phyloP scores from a whole-genome alignment of 495 filamentous ascomycete genomes.

The Penicillium riverlandense region DNA sequence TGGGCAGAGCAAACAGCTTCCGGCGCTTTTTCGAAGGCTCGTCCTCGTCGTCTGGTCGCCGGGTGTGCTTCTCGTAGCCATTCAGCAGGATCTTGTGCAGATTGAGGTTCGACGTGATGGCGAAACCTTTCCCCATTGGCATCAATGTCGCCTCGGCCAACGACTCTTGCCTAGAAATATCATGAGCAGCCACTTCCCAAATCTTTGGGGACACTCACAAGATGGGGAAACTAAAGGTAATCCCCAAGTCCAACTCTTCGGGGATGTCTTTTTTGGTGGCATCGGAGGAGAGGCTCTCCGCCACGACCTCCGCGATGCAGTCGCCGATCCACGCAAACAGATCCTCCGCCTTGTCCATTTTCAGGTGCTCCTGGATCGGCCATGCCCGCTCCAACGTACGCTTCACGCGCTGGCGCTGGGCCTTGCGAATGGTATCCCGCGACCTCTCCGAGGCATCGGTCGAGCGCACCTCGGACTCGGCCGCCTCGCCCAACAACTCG shows the following conservation, averaged over 20 bases:
- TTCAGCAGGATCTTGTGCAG: slow-evolving; percentile 59
- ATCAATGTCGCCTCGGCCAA: slow-evolving; percentile 71
- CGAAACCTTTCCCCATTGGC: slow-evolving; percentile 86
- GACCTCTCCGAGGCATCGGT: slow-evolving; percentile 30
- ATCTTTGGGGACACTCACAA: slow-evolving; percentile 41
- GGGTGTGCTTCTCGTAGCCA: slow-evolving; percentile 59
- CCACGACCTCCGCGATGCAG: slow-evolving; percentile 67
- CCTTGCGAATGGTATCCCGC: slow-evolving; percentile 36
- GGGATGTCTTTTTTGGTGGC: slow-evolving; percentile 36
- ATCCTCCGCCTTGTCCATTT: slow-evolving; percentile 66
- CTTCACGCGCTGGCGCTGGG: slow-evolving; percentile 44
- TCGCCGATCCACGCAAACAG: slow-evolving; percentile 75
- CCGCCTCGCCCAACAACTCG: slow-evolving; percentile 51
- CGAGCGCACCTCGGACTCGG: slow-evolving; percentile 25
- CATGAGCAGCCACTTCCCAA: neutral
- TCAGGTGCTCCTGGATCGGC: slow-evolving; percentile 74
- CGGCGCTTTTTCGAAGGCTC: slow-evolving; percentile 39
- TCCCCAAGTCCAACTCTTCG: slow-evolving; percentile 63
- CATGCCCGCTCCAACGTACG: slow-evolving; percentile 63
- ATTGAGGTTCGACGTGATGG: slow-evolving; percentile 64
- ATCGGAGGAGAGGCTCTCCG: slow-evolving; percentile 39
- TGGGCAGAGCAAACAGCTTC: slow-evolving; percentile 49
- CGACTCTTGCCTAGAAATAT: slow-evolving; percentile 56
- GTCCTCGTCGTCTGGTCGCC: slow-evolving; percentile 36
- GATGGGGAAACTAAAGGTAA: slow-evolving; percentile 85